These are phyloP conservation scores for Cercospora nicotianae DNA, from an alignment of 2,329 filamentous ascomycete genomes.

Conservation along the genomic window DNA sequence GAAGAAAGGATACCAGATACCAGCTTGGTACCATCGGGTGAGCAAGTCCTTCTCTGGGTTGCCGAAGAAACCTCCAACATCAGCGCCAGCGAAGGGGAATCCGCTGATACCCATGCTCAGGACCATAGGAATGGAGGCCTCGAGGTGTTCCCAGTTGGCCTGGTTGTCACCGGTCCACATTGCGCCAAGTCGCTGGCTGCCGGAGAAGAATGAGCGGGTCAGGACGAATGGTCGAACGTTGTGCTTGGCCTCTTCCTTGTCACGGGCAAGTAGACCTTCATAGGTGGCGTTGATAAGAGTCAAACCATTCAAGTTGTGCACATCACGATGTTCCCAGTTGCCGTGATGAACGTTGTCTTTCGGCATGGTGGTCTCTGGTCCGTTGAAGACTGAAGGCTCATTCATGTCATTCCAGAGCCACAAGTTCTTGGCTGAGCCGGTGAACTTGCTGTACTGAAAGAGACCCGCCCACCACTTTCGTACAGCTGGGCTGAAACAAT, in stretches of 20 bases:
- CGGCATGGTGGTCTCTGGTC: slow-evolving; percentile 96
- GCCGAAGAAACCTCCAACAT: slow-evolving; percentile 97
- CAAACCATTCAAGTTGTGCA: slow-evolving; percentile 94
- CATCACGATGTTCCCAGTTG: slow-evolving; percentile 93
- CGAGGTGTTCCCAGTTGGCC: slow-evolving; percentile 86
- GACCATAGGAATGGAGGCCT: slow-evolving; percentile 88
- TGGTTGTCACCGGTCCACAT: slow-evolving; percentile 99
- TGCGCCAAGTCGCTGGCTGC: slow-evolving; percentile 83
- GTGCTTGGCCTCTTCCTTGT: slow-evolving; percentile 70
- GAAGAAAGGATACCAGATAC: slow-evolving; percentile 98
- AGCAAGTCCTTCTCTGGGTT: slow-evolving; percentile 92
- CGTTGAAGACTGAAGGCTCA: slow-evolving; percentile 97
- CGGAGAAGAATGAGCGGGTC: slow-evolving; percentile 88
- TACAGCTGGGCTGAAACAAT: slow-evolving; percentile 91
- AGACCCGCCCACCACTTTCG: slow-evolving; percentile 87
- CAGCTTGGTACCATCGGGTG: slow-evolving; percentile 93
- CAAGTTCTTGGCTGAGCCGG: slow-evolving; percentile 79
- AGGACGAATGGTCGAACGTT: slow-evolving; percentile 77
- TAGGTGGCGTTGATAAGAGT: slow-evolving; percentile 95
- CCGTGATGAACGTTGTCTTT: slow-evolving; percentile 94
- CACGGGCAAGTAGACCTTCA: slow-evolving; percentile 77
- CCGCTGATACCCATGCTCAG: slow-evolving; percentile 89
- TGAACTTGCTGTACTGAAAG: slow-evolving; percentile 86
- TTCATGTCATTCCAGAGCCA: slow-evolving; percentile 99
- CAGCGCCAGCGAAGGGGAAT: slow-evolving; percentile 90